A percentile compares a stretch with the other conserved stretches of the same genome.
These are phyloP conservation scores for Daedalea quercina DNA, from an alignment of 768 basidiomycete species.

Conservation along the genomic window DNA sequence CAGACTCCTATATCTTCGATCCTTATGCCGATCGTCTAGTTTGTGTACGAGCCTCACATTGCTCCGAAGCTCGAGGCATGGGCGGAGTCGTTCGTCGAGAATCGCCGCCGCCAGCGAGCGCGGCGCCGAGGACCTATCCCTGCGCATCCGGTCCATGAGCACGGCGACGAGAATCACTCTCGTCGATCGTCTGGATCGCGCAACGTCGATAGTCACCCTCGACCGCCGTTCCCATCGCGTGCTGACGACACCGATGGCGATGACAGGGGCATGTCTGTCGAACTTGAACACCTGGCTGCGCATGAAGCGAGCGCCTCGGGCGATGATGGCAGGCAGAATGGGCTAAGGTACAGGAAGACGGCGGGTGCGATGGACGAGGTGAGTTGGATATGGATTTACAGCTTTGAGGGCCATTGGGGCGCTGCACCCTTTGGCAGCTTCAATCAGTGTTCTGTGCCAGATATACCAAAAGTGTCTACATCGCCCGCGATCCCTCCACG, in stretches of 20 bases:
- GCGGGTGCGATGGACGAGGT: conserved; percentile 44
- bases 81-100: conserved; percentile 27
- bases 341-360: conserved; percentile 16
- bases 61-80: conserved; percentile 51
- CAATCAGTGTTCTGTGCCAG: too few relatives aligned
- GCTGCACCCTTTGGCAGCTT: conserved; percentile 21
- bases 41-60: conserved; percentile 65
- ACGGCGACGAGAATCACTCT: conserved; percentile 10
- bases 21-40: conserved; percentile 28
- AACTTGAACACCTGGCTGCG: conserved; percentile 47
- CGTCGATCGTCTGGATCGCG: conserved; percentile 2
- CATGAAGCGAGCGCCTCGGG: conserved; percentile 51
- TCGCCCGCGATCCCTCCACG: too few relatives aligned
- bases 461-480: too few relatives aligned
- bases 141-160: conserved; percentile 8
- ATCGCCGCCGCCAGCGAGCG: conserved; percentile 22
- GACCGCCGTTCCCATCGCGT: neutral
- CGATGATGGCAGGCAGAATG: conserved; percentile 29
- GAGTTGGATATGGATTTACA: conserved; percentile 11
- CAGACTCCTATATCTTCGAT: neutral
- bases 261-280: conserved; percentile 25
- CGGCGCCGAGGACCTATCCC: conserved; percentile 20
- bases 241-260: conserved; percentile 6
- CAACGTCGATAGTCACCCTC: conserved; percentile 1
- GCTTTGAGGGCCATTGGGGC: neutral